Percentiles rank a stretch among this genome's conserved stretches.
Conservation (phyloP, 176 grass and related monocot species). For the Areca catechu region DNA sequence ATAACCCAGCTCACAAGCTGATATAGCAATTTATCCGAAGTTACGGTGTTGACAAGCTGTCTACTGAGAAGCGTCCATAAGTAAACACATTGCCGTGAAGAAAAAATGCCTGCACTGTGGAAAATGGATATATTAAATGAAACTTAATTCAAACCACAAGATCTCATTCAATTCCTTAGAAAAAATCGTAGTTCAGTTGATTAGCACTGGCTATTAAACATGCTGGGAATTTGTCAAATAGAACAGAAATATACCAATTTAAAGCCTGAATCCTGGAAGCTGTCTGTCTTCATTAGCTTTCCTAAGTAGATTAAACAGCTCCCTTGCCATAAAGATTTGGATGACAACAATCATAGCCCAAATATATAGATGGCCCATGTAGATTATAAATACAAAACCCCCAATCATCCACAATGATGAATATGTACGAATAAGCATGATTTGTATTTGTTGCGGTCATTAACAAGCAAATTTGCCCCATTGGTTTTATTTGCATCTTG, state of each 20-base stretch:
- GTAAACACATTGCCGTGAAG: conserved; percentile 95
- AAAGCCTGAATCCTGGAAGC: conserved; percentile 87
- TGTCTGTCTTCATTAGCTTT: conserved; percentile 86
- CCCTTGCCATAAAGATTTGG: conserved; percentile 97
- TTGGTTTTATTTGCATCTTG: conserved; percentile 61
- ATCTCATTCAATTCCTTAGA: too few relatives aligned
- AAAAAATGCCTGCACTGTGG: conserved; percentile 70
- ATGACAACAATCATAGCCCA: conserved; percentile 98
- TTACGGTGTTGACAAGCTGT: conserved; percentile 20
- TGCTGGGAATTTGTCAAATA: not conserved
- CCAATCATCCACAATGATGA: conserved; percentile 95
- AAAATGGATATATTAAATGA: too few relatives aligned
- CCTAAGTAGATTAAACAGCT: conserved; percentile 92
- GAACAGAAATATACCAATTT: conserved; percentile 54
- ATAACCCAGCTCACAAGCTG: not conserved
- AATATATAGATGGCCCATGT: conserved; percentile 95
- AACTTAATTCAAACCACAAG: too few relatives aligned
- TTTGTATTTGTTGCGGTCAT: conserved; percentile 89
- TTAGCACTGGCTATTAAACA: too few relatives aligned
- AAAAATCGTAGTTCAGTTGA: too few relatives aligned
- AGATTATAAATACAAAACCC: conserved; percentile 63
- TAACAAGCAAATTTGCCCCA: conserved; percentile 64
- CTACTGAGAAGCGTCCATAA: conserved; percentile 95
- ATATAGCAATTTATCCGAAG: conserved; percentile 1
- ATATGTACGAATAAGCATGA: conserved; percentile 98